A percentile compares a stretch with the other conserved stretches of the same genome.
These are phyloP conservation scores for Kwoniella pini DNA, from an alignment of 768 basidiomycete species.

Conservation along the genomic window DNA sequence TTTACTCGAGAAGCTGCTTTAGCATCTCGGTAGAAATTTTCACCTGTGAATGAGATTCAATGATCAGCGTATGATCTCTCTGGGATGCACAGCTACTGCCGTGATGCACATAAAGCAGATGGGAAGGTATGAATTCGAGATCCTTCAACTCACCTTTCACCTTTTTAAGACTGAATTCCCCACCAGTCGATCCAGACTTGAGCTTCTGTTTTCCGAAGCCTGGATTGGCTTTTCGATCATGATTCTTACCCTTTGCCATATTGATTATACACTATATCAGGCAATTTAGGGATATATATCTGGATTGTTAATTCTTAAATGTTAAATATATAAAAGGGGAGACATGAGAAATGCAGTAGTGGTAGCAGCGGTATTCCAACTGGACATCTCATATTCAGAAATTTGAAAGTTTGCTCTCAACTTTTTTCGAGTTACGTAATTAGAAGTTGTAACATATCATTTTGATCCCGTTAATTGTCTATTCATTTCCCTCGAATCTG, in stretches of 20 bases:
- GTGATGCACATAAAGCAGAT: too few relatives aligned
- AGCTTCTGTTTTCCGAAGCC: slow-evolving; percentile 50
- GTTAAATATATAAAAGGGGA: neutral
- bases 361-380: neutral
- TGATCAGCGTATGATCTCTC: neutral
- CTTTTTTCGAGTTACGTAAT: slow-evolving; percentile 11
- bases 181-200: slow-evolving; percentile 37
- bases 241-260: slow-evolving; percentile 55
- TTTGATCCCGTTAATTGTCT: slow-evolving; percentile 7
- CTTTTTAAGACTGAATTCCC: slow-evolving; percentile 54
- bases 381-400: neutral
- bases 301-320: neutral
- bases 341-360: neutral
- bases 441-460: neutral
- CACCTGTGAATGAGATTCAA: slow-evolving; percentile 58
- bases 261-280: slow-evolving; percentile 16
- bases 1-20: slow-evolving; percentile 81
- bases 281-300: neutral
- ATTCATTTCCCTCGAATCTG: slow-evolving; percentile 6
- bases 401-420: slow-evolving; percentile 16
- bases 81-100: too few relatives aligned
- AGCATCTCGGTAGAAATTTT: slow-evolving; percentile 98
- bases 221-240: slow-evolving; percentile 46
- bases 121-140: too few relatives aligned
- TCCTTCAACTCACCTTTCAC: slow-evolving; percentile 51